Percentiles rank a stretch among this genome's conserved stretches.
Evolutionary conservation across 2,329 filamentous ascomycete species (phyloP).

Genomic region (Beauveria medogensis): DNA sequence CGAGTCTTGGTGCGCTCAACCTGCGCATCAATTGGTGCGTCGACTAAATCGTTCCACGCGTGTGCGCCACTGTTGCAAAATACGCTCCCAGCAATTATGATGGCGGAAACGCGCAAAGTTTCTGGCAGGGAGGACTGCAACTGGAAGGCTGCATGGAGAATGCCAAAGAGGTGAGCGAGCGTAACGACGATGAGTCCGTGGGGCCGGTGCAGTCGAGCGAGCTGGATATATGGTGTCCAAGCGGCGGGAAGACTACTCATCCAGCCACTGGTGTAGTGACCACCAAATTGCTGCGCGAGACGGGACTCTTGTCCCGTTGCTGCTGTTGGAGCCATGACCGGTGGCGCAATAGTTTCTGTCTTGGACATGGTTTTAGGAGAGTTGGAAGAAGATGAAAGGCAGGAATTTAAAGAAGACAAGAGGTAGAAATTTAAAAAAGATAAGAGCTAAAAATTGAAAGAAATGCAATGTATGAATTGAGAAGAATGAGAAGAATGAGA

Average conservation of each 20-base stretch:
- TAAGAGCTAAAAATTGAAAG: too few relatives aligned
- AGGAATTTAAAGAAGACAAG: too few relatives aligned
- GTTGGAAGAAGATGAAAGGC: too few relatives aligned
- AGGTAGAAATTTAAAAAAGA: not conserved
- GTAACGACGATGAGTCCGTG: constrained; percentile 24
- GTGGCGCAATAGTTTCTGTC: not conserved
- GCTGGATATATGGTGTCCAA: constrained; percentile 26
- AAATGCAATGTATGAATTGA: too few relatives aligned
- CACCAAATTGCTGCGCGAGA: constrained; percentile 21
- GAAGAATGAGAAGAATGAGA: too few relatives aligned
- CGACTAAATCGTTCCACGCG: constrained; percentile 28
- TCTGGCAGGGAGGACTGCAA: not conserved
- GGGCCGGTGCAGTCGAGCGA: constrained; percentile 24
- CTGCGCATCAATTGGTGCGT: constrained; percentile 24
- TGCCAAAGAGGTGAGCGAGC: constrained; percentile 25
- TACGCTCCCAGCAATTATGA: constrained; percentile 17
- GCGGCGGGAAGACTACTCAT: constrained; percentile 22
- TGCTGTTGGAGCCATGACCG: too few relatives aligned
- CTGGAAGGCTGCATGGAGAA: constrained; percentile 20
- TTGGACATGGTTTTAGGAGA: not conserved
- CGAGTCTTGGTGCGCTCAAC: constrained; percentile 24
- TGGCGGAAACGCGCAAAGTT: not conserved
- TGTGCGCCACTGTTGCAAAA: constrained; percentile 24
- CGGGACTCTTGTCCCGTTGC: not conserved
- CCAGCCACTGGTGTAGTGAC: constrained; percentile 23